Evolutionary conservation across 345 rosid genomes (phyloP), one percentile per base, ranked within the genome.

Genomic region (Odontarrhena argentea): DNA sequence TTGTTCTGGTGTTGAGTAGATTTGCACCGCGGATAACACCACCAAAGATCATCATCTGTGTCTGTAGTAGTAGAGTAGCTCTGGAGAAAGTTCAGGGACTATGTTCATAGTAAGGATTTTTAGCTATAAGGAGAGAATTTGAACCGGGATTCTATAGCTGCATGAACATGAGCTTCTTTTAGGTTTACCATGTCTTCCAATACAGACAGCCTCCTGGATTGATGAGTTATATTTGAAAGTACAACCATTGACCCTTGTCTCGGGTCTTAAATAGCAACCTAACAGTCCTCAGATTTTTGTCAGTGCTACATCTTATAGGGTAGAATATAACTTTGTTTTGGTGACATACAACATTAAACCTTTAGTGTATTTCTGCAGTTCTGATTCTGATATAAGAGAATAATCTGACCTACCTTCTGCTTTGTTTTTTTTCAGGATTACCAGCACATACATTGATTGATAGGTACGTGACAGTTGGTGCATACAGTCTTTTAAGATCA

Each of bases 391-490:
- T 36, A 7, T 36, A 6, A 36, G 4, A 36, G 40, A 36, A 6
- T 3, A 36, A 36, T 36, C 8, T 36, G 42, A 38, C 8, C 11
- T 57, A 52, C 42, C 42, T 22, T 48, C 30, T 47, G 8, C 68
- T 74, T 6, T 12, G 6, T 5, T 66, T 14, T 34, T 18, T 76
- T 46, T 36, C 87, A 94, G 97, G 99, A 70, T 80, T 94, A 71
- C 99, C 97, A 6, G 99, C 99, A 0, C 88, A 82, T 69, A 94
- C 97, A 63, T 72, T 77, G 47, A 82, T 91, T 22, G 97, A 94
- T 63, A 87, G 97, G 76, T 94, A 74, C 22, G 99, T 94, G 72
- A 94, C 96, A 24, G 73, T 94, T 25, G 97, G 99, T 70, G 96
- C 95, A 9, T 83, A 86, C 77, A 66, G 86, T 80, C 97, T 88